Evolutionary conservation across 1,284 basidiomycete genomes (phyloP).

Genomic region (Microbotryomycetes sp.): DNA sequence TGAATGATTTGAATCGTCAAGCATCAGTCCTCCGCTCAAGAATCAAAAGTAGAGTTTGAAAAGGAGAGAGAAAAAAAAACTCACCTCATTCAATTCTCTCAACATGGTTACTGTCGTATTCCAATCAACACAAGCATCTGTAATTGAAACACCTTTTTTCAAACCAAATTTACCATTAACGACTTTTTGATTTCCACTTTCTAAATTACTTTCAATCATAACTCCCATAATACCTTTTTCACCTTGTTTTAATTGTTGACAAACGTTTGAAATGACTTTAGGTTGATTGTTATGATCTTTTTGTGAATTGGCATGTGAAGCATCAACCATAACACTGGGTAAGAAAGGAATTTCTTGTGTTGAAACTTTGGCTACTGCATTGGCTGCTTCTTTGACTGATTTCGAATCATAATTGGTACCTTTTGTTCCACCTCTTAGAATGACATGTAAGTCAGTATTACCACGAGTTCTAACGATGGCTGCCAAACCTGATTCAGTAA

Average conservation of each 20-base stretch:
- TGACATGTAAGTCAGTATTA: conserved; percentile 76
- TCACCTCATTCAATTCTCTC: conserved; percentile 39
- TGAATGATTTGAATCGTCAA: not conserved
- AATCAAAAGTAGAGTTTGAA: not conserved
- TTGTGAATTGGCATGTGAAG: conserved; percentile 70
- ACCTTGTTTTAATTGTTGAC: conserved; percentile 68
- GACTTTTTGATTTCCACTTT: conserved; percentile 77
- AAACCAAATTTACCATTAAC: conserved; percentile 57
- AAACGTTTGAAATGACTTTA: conserved; percentile 64
- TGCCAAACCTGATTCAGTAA: conserved; percentile 87
- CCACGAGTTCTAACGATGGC: conserved; percentile 85
- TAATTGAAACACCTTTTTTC: conserved; percentile 69
- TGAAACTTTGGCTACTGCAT: conserved; percentile 61
- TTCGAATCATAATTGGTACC: conserved; percentile 80
- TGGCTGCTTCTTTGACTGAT: conserved; percentile 64
- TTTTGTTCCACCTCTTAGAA: conserved; percentile 78
- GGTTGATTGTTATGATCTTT: conserved; percentile 91
- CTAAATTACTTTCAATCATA: conserved; percentile 94
- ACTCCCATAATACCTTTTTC: conserved; percentile 81
- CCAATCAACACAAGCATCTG: conserved; percentile 89
- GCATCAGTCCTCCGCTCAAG: not conserved
- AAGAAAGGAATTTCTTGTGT: conserved; percentile 22
- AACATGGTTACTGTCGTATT: conserved; percentile 55
- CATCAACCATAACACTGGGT: conserved; percentile 34
- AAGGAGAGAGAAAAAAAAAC: not conserved